A percentile compares a stretch with the other conserved stretches of the same genome.
phyloP scores from a whole-genome alignment of 2,329 filamentous ascomycete species.

The Fusarium avenaceum region DNA sequence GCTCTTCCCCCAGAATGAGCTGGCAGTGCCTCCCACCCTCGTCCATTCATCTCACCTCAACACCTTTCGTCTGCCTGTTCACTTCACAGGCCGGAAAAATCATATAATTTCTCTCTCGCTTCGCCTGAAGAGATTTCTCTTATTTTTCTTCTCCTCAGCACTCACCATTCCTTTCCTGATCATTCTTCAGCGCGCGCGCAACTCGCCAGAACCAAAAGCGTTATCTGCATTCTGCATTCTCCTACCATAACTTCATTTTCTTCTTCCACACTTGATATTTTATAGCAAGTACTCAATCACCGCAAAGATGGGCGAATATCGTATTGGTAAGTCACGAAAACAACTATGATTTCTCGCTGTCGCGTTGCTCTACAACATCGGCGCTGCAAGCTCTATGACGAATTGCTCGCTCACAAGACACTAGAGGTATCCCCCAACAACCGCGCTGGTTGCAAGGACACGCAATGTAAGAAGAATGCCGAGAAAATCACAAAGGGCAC shows the following conservation, averaged over 20 bases:
- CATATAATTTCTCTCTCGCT: slow-evolving; percentile 7
- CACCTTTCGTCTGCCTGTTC: slow-evolving; percentile 29
- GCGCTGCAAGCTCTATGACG: slow-evolving; percentile 8
- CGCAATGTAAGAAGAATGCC: slow-evolving; percentile 76
- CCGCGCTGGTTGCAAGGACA: slow-evolving; percentile 81
- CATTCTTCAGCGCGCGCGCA: slow-evolving; percentile 6
- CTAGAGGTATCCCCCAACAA: slow-evolving; percentile 79
- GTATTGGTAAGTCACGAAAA: slow-evolving; percentile 59
- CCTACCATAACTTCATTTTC: slow-evolving; percentile 23
- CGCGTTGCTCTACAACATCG: slow-evolving; percentile 6
- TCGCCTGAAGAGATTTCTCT: neutral
- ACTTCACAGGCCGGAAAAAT: slow-evolving; percentile 17
- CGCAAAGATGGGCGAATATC: slow-evolving; percentile 61
- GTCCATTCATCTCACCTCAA: slow-evolving; percentile 38
- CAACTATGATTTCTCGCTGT: neutral
- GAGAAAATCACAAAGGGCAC: slow-evolving; percentile 84
- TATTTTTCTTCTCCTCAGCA: neutral
- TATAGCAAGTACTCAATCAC: slow-evolving; percentile 6
- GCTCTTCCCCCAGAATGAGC: slow-evolving; percentile 20
- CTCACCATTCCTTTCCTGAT: neutral
- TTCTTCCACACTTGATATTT: slow-evolving; percentile 21
- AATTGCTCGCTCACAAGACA: slow-evolving; percentile 27
- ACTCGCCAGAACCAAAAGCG: slow-evolving; percentile 15
- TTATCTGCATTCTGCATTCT: slow-evolving; percentile 4
- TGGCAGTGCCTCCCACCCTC: slow-evolving; percentile 32